Evolutionary conservation across 2,329 filamentous ascomycete genomes (phyloP), one percentile per base, ranked within the genome.

Genomic region (Aspergillus latus): DNA sequence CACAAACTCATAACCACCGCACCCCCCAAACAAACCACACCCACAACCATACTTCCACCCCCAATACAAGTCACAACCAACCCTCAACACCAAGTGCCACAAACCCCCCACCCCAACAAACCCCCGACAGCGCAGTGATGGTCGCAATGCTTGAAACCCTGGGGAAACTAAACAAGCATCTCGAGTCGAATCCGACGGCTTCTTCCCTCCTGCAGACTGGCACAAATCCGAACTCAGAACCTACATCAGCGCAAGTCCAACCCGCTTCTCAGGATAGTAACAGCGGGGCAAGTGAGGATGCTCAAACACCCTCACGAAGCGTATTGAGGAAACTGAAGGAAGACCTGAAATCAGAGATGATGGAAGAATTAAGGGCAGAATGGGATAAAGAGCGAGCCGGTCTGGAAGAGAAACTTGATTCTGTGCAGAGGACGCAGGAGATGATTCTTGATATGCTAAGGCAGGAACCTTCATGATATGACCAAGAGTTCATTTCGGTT

Each of bases 381-480:
- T 49, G 74, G 42, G 65, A 70, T 39, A 70, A 66, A 42, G 64
- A 72, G 34, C 69, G 70, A 0, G 65, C 65, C 11, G 60, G 62
- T 1, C 58, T 75, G 5, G 68, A 74, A 48, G 68, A 74, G 54
- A 72, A 68, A 56, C 44, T 76, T 28, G 72, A 74, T 52, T 61
- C 71, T 15, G 64, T 76, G 46, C 73, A 76, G 59, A 62, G 68
- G 56, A 74, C 72, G 4, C 74, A 76, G 55, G 68, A 75, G 37
- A 68, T 75, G 68, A 76, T 76, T 52, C 57, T 76, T 43, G 70
- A 74, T 26, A 70, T 75, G 71, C 57, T 76, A 55, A 65, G 70
- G 59, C 72, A 74, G 60, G 69, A 70, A 43, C 67, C 68, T 55
- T 49, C 59, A 46, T 72, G 59, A 67, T 53, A 15, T 49, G 40